phyloP scores from a whole-genome alignment of 768 basidiomycete genomes.

The Termitomyces sp. region DNA sequence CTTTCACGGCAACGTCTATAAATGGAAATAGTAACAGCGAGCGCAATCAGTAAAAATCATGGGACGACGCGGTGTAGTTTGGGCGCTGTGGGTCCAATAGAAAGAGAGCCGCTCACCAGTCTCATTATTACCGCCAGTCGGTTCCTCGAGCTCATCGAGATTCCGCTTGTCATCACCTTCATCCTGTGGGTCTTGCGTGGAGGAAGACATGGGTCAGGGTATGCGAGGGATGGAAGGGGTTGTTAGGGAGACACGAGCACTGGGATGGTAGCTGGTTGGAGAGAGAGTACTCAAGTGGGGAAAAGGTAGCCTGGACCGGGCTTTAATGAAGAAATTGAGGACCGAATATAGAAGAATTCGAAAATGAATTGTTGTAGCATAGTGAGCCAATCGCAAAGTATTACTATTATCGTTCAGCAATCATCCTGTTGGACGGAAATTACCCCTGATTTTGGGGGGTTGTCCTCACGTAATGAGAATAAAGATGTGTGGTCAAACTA shows the following conservation, averaged over 20 bases:
- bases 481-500: constrained; percentile 15
- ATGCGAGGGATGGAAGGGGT: constrained; percentile 10
- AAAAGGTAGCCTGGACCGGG: constrained; percentile 53
- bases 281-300: constrained; percentile 49
- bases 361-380: constrained; percentile 66
- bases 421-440: constrained; percentile 14
- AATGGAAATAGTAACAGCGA: constrained; percentile 19
- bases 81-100: not conserved
- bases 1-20: constrained; percentile 32
- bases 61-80: not conserved
- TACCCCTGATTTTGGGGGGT: constrained; percentile 55
- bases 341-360: constrained; percentile 64
- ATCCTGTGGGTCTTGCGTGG: constrained; percentile 47
- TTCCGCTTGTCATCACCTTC: constrained; percentile 49
- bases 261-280: constrained; percentile 31
- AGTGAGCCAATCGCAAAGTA: constrained; percentile 23
- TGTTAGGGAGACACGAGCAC: constrained; percentile 23
- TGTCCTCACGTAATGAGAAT: constrained; percentile 50
- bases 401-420: constrained; percentile 6
- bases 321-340: constrained; percentile 75
- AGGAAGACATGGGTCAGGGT: constrained; percentile 51
- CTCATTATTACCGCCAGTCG: constrained; percentile 32
- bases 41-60: constrained; percentile 17
- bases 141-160: constrained; percentile 56
- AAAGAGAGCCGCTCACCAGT: constrained; percentile 29